Percentiles rank a stretch among this genome's conserved stretches.
phyloP scores from a whole-genome alignment of 768 basidiomycete species.

The Rhodocollybia butyracea region DNA sequence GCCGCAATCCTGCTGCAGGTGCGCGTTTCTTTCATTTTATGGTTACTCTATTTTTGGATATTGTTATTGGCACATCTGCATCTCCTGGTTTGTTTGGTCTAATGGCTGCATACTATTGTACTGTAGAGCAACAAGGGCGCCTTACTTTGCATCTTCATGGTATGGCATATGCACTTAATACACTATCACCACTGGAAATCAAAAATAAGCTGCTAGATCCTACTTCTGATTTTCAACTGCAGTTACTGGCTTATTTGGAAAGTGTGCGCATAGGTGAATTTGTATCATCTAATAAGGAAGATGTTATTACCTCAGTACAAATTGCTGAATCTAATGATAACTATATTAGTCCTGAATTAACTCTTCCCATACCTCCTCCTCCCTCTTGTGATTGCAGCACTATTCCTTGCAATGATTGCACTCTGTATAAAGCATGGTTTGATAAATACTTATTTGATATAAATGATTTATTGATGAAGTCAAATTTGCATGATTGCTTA shows the following conservation, averaged over 20 bases:
- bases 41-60: slow-evolving; percentile 14
- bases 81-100: slow-evolving; percentile 15
- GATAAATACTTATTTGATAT: slow-evolving; percentile 10
- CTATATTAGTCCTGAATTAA: slow-evolving; percentile 20
- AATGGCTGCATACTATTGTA: slow-evolving; percentile 19
- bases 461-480: slow-evolving; percentile 14
- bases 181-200: slow-evolving; percentile 30
- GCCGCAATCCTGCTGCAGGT: slow-evolving; percentile 14
- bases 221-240: slow-evolving; percentile 20
- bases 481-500: slow-evolving; percentile 18
- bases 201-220: slow-evolving; percentile 20
- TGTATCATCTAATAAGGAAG: slow-evolving; percentile 15
- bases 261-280: slow-evolving; percentile 28
- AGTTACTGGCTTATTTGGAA: slow-evolving; percentile 28
- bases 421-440: slow-evolving; percentile 10
- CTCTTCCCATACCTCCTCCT: slow-evolving; percentile 21
- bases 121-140: slow-evolving; percentile 20
- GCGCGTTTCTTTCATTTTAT: slow-evolving; percentile 19
- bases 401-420: slow-evolving; percentile 8
- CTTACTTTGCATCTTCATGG: slow-evolving; percentile 31
- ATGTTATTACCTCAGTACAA: slow-evolving; percentile 10
- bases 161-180: slow-evolving; percentile 29
- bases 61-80: slow-evolving; percentile 6
- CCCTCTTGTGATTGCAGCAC: not conserved
- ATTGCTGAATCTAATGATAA: not conserved